A percentile compares a stretch with the other conserved stretches of the same genome.
These are phyloP conservation scores for Luffa aegyptiaca DNA, from an alignment of 306 rosid species.

Conservation along the genomic window DNA sequence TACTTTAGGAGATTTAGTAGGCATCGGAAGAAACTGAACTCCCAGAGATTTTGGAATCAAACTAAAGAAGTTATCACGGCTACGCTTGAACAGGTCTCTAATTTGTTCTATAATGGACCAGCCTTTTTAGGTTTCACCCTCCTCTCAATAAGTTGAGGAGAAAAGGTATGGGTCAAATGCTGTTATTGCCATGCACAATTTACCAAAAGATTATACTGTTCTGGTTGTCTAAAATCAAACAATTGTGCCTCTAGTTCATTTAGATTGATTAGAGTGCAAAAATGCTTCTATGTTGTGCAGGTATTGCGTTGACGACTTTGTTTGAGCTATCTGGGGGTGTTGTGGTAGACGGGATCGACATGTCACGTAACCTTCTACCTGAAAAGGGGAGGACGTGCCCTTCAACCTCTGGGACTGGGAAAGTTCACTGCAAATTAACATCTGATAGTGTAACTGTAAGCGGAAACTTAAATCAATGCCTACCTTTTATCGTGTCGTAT, in stretches of 20 bases:
- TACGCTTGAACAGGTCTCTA: background rate
- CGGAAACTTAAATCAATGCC: background rate
- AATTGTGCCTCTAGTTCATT: background rate
- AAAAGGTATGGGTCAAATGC: background rate
- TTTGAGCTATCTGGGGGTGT: background rate
- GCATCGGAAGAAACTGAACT: slow-evolving; percentile 10
- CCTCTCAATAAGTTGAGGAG: background rate
- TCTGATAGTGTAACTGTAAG: background rate
- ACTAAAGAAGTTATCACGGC: background rate
- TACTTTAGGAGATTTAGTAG: slow-evolving; percentile 30
- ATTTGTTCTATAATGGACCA: background rate
- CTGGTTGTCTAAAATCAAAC: background rate
- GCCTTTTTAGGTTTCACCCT: background rate
- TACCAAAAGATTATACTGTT: background rate
- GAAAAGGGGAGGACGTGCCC: background rate
- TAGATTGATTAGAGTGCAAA: background rate
- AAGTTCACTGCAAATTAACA: background rate
- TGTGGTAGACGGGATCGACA: background rate
- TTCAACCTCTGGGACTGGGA: background rate
- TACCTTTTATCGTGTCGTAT: background rate
- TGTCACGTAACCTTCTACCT: background rate
- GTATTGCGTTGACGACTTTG: background rate
- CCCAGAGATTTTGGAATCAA: background rate
- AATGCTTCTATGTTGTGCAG: background rate
- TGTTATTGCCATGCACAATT: background rate